These are phyloP conservation scores for Blastobotrys malaysiensis DNA, from an alignment of 1,139 yeast species.

Conservation along the genomic window DNA sequence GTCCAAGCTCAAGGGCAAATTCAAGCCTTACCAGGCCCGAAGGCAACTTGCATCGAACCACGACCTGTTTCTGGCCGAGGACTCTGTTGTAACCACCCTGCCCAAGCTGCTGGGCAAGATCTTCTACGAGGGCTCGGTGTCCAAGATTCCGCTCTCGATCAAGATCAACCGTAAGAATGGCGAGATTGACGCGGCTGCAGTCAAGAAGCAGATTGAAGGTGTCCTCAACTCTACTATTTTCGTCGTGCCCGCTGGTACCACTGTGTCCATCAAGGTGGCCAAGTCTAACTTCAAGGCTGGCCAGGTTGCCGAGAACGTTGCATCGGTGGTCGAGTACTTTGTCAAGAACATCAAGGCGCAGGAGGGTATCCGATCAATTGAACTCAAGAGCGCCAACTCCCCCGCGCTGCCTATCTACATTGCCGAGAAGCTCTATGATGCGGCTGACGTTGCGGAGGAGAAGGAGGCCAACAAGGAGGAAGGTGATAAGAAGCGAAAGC, in stretches of 20 bases:
- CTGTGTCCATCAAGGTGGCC: constrained; percentile 65
- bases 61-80: constrained; percentile 80
- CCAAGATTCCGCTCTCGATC: constrained; percentile 69
- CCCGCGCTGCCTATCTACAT: constrained; percentile 83
- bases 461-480: constrained; percentile 29
- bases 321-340: constrained; percentile 50
- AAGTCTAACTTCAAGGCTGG: constrained; percentile 37
- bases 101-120: constrained; percentile 80
- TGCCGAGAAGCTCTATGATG: constrained; percentile 54
- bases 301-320: constrained; percentile 48
- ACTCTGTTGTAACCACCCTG: constrained; percentile 67
- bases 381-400: constrained; percentile 62
- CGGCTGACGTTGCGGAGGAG: constrained; percentile 35
- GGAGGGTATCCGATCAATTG: constrained; percentile 51
- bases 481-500: constrained; percentile 30
- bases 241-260: constrained; percentile 70
- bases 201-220: constrained; percentile 55
- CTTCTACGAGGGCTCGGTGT: constrained; percentile 50
- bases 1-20: constrained; percentile 40
- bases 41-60: constrained; percentile 34
- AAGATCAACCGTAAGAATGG: constrained; percentile 34
- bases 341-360: constrained; percentile 35
- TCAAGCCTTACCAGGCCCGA: constrained; percentile 41
- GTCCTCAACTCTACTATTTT: constrained; percentile 55
- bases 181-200: constrained; percentile 36